Evolutionary conservation across 2,329 filamentous ascomycete species (phyloP), one percentile per base, ranked within the genome.

Genomic region (Penicillium sp.): DNA sequence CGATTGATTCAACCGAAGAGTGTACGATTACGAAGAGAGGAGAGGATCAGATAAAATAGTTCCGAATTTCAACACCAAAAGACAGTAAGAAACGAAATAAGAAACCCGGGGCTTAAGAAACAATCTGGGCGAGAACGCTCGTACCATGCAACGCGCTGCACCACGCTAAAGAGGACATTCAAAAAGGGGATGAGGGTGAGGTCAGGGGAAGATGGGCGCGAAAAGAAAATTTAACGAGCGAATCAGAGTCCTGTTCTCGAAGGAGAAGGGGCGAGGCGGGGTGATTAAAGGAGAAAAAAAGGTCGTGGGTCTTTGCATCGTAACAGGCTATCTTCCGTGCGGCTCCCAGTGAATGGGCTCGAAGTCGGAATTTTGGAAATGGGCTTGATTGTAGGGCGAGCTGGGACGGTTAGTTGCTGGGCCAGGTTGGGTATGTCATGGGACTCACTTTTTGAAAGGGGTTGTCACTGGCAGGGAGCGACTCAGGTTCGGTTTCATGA

Each of bases 291-390:
- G 44, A 40, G 50, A 2, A 43, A 31, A 40, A 22, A 27, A 13
- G 7, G 13, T 55, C 65, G 66, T 64, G 5, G 49, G 68, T 70
- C 31, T 43, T 34, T 10, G 31, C 14, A 18, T 10, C 39, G 7
- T 32, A 3, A 11, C 10, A 27, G 9, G 2, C 43, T 18, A 50
- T 49, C 70, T 64, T 51, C 65, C 73, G 46, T 67, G 69, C n/a
- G 75, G 75, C 39, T 73, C 73, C 71, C 73, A 79, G 54, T 77
- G 75, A 32, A 75, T 73, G 13, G 76, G 76, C 55, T 79, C 70
- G 52, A 80, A 77, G 51, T 79, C 69, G 31, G 72, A 65, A 57
- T 79, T 75, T 51, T 75, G 71, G 62, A 78, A 78, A 63, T 80
- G 74, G 43, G 76, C 74, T 57, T 76, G 73, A 58, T 77, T 76